Evolutionary conservation across 1,284 basidiomycete species (phyloP).

Genomic region (Irpex rosettiformis): DNA sequence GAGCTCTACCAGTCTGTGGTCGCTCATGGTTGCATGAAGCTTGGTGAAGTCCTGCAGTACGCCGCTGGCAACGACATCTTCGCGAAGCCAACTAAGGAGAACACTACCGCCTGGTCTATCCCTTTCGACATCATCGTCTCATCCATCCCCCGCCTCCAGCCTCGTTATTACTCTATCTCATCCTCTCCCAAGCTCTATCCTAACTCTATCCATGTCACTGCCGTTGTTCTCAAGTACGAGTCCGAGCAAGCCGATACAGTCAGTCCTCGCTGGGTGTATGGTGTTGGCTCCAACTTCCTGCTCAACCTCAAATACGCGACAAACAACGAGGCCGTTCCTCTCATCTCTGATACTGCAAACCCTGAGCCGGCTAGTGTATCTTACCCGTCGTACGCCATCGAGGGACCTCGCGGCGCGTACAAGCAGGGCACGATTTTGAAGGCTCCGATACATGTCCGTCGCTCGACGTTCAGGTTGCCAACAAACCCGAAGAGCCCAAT

Average conservation of each 20-base stretch:
- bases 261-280: constrained; percentile 68
- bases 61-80: constrained; percentile 77
- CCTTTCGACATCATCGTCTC: constrained; percentile 97
- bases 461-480: constrained; percentile 95
- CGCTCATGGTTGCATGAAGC: constrained; percentile 79
- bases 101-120: constrained; percentile 86
- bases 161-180: constrained; percentile 98
- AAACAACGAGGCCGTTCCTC: constrained; percentile 50
- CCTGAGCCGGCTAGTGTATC: constrained; percentile 36
- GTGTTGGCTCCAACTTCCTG: constrained; percentile 90
- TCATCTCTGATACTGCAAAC: constrained; percentile 36
- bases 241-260: constrained; percentile 54
- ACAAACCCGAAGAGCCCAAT: constrained; percentile 98
- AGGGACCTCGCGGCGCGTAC: constrained; percentile 88
- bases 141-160: constrained; percentile 88
- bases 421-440: constrained; percentile 69
- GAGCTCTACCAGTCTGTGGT: constrained; percentile 80
- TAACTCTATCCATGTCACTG: constrained; percentile 89
- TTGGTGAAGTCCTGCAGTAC: constrained; percentile 89
- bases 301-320: constrained; percentile 84
- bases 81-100: constrained; percentile 53
- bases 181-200: constrained; percentile 93
- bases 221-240: constrained; percentile 90
- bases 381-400: constrained; percentile 76
- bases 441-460: constrained; percentile 90